phyloP scores from a whole-genome alignment of 192 early-diverging fungal species.

The Coemansia sp. region DNA sequence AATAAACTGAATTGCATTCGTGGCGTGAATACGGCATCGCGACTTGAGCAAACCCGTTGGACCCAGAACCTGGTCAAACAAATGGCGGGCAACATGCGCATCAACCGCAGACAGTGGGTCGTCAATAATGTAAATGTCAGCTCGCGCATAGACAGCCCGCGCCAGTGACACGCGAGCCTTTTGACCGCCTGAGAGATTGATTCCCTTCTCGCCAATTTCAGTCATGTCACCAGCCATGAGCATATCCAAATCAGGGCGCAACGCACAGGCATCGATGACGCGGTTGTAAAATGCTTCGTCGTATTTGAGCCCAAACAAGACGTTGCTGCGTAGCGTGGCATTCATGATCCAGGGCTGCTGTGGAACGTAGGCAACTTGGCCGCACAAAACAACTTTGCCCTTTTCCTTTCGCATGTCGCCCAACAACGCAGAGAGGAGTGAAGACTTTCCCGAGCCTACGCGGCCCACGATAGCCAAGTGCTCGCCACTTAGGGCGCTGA shows the following conservation, averaged over 20 bases:
- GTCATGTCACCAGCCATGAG: slow-evolving; percentile 43
- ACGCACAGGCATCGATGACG: slow-evolving; percentile 80
- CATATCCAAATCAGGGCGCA: slow-evolving; percentile 82
- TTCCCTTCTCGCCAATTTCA: slow-evolving; percentile 86
- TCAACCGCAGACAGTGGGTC: slow-evolving; percentile 63
- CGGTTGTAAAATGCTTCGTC: slow-evolving; percentile 75
- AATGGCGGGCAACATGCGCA: slow-evolving; percentile 61
- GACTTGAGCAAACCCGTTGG: slow-evolving; percentile 77
- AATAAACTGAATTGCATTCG: slow-evolving; percentile 79
- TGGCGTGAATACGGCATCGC: slow-evolving; percentile 81
- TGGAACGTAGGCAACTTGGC: slow-evolving; percentile 62
- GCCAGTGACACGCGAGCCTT: too few relatives aligned
- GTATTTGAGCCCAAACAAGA: slow-evolving; percentile 82
- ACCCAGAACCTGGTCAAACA: slow-evolving; percentile 69
- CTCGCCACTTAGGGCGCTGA: slow-evolving; percentile 41
- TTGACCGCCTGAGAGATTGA: slow-evolving; percentile 55
- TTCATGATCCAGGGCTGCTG: slow-evolving; percentile 95
- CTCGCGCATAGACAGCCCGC: slow-evolving; percentile 76
- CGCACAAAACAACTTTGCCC: slow-evolving; percentile 72
- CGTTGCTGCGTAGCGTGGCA: slow-evolving; percentile 87
- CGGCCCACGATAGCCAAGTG: slow-evolving; percentile 65
- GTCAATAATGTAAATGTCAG: slow-evolving; percentile 85
- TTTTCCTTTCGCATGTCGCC: slow-evolving; percentile 81
- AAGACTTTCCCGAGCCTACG: slow-evolving; percentile 43
- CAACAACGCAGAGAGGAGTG: slow-evolving; percentile 70